Base-by-base conservation (phyloP, 2,329 filamentous ascomycete genomes). In the Ophiobolus disseminans region DNA sequence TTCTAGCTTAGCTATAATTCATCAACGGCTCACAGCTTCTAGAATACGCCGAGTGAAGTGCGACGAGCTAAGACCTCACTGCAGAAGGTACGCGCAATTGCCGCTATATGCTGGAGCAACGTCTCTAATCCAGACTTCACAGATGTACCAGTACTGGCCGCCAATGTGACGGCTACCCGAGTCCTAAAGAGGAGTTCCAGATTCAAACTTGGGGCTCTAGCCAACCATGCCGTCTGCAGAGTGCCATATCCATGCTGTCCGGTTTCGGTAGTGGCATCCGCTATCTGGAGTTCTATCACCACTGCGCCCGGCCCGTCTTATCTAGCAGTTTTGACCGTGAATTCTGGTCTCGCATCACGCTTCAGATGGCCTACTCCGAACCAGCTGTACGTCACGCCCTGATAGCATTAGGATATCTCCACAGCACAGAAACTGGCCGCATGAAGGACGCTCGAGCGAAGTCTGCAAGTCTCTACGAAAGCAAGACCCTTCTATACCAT, bases 371-470 rank as follows among this genome's bases (percentile, higher is more conserved):
- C 19, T 60, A 63, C 5, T 63, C 67, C 3, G 77, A 78, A 41
- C 69, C 76, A 0, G 70, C 75, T 3, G 65, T 78, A 4, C 65
- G 73, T 7, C 75, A 79, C 54, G 75, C 77, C 3, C 48, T 78
- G 16, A 66, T 78, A 4, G 76, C 77, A 9, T 53, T 79, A 3
- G 70, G 72, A 4, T 73, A 73, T 10, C 66, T 74, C 0, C 73
- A 58, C 31, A 54, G 61, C 40, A 57, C 47, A 40, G 45, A 64
- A 21, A 41, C 57, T 6, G 60, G 57, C 1, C 68, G 51, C 31
- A 46, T 65, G 41, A 64, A 60, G 19, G 54, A 57, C 39, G 55
- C 60, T 44, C 50, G 53, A 14, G 45, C 50, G 4, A 46, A 34
- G 3, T 43, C 57, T n/a, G 42, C 26, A 7, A 45, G 40, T 11